These are phyloP conservation scores for Fusarium irregulare DNA, from an alignment of 2,329 filamentous ascomycete genomes.

Conservation along the genomic window DNA sequence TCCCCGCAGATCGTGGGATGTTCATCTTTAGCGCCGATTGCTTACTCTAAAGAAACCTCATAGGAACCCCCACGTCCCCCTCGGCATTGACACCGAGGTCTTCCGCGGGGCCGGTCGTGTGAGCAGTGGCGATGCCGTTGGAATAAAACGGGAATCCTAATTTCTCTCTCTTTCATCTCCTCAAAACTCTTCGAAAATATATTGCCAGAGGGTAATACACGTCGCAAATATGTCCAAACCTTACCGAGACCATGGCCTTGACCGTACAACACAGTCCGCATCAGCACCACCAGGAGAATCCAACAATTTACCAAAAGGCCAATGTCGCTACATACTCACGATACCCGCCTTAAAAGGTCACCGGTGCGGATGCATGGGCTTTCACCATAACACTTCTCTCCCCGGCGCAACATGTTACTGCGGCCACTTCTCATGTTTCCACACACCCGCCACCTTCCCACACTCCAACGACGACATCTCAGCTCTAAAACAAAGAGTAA, in stretches of 20 bases:
- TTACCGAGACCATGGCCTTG: constrained; percentile 1
- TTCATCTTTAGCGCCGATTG: constrained; percentile 4
- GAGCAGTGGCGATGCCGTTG: constrained; percentile 1
- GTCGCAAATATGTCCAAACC: not conserved
- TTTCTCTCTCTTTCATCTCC: not conserved
- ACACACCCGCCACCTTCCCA: not conserved
- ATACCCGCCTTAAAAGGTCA: constrained; percentile 21
- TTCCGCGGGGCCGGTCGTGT: constrained; percentile 22
- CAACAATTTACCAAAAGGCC: constrained; percentile 14
- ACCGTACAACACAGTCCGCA: constrained; percentile 21
- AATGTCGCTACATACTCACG: constrained; percentile 27
- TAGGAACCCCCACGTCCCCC: constrained; percentile 21
- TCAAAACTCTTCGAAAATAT: not conserved
- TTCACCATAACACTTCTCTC: constrained; percentile 17
- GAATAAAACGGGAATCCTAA: not conserved
- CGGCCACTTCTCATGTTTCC: constrained; percentile 24
- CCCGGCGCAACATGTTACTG: constrained; percentile 22
- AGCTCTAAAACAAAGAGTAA: not conserved
- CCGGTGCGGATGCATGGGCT: constrained; percentile 26
- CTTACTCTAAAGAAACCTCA: constrained; percentile 8
- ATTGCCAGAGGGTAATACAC: too few relatives aligned
- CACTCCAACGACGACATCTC: constrained; percentile 7
- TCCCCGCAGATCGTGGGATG: constrained; percentile 26
- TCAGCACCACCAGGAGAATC: constrained; percentile 20
- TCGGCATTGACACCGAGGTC: constrained; percentile 11